Evolutionary conservation across 352 stramenopile species (phyloP), one percentile per base, ranked within the genome.

Genomic region (Thraustochytrium sp.): DNA sequence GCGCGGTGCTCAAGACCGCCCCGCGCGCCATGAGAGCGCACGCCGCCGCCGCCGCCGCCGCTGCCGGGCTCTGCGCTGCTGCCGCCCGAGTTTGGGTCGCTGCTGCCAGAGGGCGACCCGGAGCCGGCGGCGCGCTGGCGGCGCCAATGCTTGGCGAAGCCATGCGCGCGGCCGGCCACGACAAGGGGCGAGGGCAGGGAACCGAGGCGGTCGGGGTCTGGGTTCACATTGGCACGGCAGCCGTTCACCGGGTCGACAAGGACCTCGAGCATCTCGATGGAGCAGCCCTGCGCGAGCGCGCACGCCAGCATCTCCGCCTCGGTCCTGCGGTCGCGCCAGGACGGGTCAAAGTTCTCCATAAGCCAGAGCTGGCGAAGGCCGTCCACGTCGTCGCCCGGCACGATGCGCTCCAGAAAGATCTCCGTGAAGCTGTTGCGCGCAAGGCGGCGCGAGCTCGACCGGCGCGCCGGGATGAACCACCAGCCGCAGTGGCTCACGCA

Each of bases 191-290:
- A 75, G 37, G 55, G 21, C 21, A 75, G 44, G 8, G 55, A 75
- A n/a, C 75, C 61, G 18, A 84, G 42, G 38, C 75, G 55, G 31
- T 84, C 75, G 3, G 55, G 34, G 21, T 84, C 75, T n/a, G 75
- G 75, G 42, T 84, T 84, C 8, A 83, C 56, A 62, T 84, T 84
- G 18, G 75, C 75, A 13, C 75, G 55, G 29, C 75, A 84, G 26
- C 75, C 75, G 61, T 84, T 80, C 9, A 84, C 75, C 26, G 75
- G 75, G 36, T 84, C 55, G 5, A 84, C 75, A 9, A 84, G 42
- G 18, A 61, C 55, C 49, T 83, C 61, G n/a, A 84, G 61, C 61
- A 84, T 80, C 21, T 73, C 55, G 36, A 78, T 48, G 29, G 55
- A 68, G 49, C 75, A 84, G 8, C 75, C 75, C 54, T 54, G 29